Conservation (phyloP, 176 grass and related monocot genomes). For the Triticum urartu region DNA sequence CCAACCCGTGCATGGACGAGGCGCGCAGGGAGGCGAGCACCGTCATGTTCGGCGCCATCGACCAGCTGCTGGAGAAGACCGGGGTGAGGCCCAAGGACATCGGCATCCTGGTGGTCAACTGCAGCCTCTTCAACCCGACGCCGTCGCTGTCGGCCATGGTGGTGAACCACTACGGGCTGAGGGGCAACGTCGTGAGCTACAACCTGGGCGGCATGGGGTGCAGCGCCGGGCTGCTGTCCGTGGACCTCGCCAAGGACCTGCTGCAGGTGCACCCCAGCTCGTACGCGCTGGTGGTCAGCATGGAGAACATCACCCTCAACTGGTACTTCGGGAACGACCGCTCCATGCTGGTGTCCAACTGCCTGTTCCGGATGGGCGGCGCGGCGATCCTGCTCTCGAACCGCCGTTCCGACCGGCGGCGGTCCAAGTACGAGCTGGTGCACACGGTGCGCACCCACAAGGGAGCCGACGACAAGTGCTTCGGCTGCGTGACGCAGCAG, state of each 20-base stretch:
- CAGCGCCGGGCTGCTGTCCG: constrained; percentile 80
- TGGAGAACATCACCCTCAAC: constrained; percentile 94
- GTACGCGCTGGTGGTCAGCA: constrained; percentile 81
- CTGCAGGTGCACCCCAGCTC: constrained; percentile 70
- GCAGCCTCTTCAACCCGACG: constrained; percentile 95
- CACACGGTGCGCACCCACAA: constrained; percentile 95
- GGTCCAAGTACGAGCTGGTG: constrained; percentile 91
- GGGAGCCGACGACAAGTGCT: constrained; percentile 81
- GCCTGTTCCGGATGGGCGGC: constrained; percentile 89
- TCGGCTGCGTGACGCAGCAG: constrained; percentile 79
- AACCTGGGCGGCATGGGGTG: constrained; percentile 94
- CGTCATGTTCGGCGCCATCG: constrained; percentile 94
- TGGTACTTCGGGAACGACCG: constrained; percentile 95
- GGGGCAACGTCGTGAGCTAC: constrained; percentile 83
- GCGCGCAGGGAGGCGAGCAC: constrained; percentile 69
- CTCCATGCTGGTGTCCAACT: constrained; percentile 86
- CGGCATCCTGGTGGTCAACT: constrained; percentile 84
- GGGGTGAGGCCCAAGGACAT: constrained; percentile 82
- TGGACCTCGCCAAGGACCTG: constrained; percentile 88
- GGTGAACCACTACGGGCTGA: constrained; percentile 90
- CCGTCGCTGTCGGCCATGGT: constrained; percentile 96
- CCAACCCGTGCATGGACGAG: constrained; percentile 88
- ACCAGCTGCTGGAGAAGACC: constrained; percentile 76
- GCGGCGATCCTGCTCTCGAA: constrained; percentile 91
- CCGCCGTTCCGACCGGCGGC: constrained; percentile 54